Base-by-base conservation (phyloP, 2,329 filamentous ascomycete species). In the Talaromyces sp. region DNA sequence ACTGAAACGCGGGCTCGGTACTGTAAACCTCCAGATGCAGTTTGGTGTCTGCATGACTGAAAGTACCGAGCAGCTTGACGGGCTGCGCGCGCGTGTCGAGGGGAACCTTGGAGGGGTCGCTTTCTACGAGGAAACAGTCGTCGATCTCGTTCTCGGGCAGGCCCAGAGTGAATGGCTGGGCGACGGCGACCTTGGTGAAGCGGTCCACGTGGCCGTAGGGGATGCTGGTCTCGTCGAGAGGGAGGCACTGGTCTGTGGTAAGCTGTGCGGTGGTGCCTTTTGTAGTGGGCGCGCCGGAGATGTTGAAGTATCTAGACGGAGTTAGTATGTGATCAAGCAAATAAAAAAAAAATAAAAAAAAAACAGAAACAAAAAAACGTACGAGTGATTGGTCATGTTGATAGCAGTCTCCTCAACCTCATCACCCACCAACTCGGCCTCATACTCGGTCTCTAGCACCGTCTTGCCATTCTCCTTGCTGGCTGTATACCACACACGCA, bases 311-410 rank as follows among this genome's bases (percentile, higher is more conserved):
- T 69, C 84, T 86, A 61, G 43, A n/a, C 32, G 27, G 38, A 43
- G 55, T 64, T 11, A 65, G 63, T 21, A 21, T 29, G 19, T 29
- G 49, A 13, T 9, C 8, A 10, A 17, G 9, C 19, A 29, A 24
- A 14, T 50, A 31, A 21, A 9, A 58, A 21, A 29, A 35, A 7
- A 9, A n/a, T n/a, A n/a, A n/a, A n/a, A n/a, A n/a, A n/a, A n/a
- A n/a, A n/a, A n/a, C n/a, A n/a, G n/a, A n/a, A n/a, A n/a, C n/a
- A n/a, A n/a, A n/a, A n/a, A n/a, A n/a, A 73, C 80, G 67, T 76
- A 91, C 89, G 91, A 96, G 80, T 99, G 93, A 79, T 98, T 99
- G 55, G 95, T 98, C 78, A 98, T 84, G 77, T 93, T 96, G 73
- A 98, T 85, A 49, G 87, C 87, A 0, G 93, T 98, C 82, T 97